phyloP scores from a whole-genome alignment of 2,329 filamentous ascomycete species.

The Xylaria sp. region DNA sequence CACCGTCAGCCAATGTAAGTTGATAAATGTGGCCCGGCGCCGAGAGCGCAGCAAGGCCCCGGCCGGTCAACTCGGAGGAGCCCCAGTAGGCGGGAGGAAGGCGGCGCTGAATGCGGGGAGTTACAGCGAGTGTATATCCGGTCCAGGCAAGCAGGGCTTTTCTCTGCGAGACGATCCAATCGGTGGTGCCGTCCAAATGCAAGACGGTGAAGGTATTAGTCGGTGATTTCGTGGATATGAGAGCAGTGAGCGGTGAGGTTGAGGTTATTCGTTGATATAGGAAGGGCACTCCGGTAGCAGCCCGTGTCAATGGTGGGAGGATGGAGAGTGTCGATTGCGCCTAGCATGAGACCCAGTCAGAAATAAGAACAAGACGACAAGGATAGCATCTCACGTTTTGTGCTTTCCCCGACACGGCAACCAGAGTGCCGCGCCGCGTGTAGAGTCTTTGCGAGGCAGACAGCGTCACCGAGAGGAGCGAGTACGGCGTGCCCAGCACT shows the following conservation, averaged over 20 bases:
- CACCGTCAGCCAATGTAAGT: constrained; percentile 80
- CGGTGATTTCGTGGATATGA: constrained; percentile 88
- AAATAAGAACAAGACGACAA: not conserved
- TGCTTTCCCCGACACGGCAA: constrained; percentile 87
- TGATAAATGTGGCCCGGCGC: constrained; percentile 92
- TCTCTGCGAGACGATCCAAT: constrained; percentile 93
- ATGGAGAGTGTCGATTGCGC: constrained; percentile 89
- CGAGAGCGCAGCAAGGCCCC: constrained; percentile 85
- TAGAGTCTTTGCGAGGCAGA: constrained; percentile 95
- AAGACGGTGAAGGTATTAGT: constrained; percentile 88
- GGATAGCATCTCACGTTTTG: constrained; percentile 74
- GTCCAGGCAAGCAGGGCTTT: constrained; percentile 96
- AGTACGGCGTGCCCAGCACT: constrained; percentile 90
- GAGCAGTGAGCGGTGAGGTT: constrained; percentile 84
- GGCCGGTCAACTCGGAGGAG: constrained; percentile 85
- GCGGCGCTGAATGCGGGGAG: constrained; percentile 77
- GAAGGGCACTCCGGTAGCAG: constrained; percentile 87
- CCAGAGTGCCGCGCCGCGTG: constrained; percentile 89
- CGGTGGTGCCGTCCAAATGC: constrained; percentile 89
- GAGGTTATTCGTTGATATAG: constrained; percentile 93
- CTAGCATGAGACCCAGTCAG: constrained; percentile 57
- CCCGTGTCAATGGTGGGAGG: constrained; percentile 84
- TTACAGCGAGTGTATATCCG: constrained; percentile 82
- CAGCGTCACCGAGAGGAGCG: constrained; percentile 90
- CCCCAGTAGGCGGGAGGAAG: constrained; percentile 91